Evolutionary conservation across 108 stramenopile genomes (phyloP).

Genomic region (Pseudonitzschia pungens): DNA sequence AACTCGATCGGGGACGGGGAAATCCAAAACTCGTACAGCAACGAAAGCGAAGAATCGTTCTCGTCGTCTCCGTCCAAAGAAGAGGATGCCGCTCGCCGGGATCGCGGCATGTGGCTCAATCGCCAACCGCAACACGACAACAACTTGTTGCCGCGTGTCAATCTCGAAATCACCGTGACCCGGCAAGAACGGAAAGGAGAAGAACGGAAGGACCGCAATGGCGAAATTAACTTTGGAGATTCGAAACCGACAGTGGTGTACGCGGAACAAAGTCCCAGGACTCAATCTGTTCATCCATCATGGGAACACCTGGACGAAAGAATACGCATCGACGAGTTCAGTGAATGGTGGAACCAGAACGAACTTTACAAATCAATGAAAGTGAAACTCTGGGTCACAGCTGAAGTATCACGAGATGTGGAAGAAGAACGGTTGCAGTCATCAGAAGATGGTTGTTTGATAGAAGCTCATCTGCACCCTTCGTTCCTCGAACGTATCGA

Average conservation of each 20-base stretch:
- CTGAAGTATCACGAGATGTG: background rate
- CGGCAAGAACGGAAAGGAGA: background rate
- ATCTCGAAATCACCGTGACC: constrained; percentile 21
- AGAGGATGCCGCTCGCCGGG: background rate
- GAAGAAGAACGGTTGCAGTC: constrained; percentile 3
- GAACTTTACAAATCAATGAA: constrained; percentile 27
- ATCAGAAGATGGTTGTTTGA: constrained; percentile 25
- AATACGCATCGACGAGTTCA: constrained; percentile 10
- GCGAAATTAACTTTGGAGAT: background rate
- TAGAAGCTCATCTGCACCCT: constrained; percentile 80
- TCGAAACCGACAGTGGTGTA: constrained; percentile 14
- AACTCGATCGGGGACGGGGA: background rate
- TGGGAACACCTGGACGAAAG: constrained; percentile 72
- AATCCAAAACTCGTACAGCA: background rate
- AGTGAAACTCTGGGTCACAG: constrained; percentile 4
- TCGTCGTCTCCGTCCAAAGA: constrained; percentile 6
- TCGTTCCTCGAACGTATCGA: constrained; percentile 80
- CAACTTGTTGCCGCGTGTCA: constrained; percentile 21
- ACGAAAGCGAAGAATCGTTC: constrained; percentile 8
- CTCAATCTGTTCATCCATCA: constrained; percentile 44
- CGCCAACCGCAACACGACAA: constrained; percentile 19
- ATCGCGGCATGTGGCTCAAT: constrained; percentile 1
- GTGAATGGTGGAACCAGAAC: constrained; percentile 14
- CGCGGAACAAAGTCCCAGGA: constrained; percentile 4
- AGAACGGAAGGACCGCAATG: background rate